phyloP scores from a whole-genome alignment of 345 rosid species.

The Hypericum androsaemum region DNA sequence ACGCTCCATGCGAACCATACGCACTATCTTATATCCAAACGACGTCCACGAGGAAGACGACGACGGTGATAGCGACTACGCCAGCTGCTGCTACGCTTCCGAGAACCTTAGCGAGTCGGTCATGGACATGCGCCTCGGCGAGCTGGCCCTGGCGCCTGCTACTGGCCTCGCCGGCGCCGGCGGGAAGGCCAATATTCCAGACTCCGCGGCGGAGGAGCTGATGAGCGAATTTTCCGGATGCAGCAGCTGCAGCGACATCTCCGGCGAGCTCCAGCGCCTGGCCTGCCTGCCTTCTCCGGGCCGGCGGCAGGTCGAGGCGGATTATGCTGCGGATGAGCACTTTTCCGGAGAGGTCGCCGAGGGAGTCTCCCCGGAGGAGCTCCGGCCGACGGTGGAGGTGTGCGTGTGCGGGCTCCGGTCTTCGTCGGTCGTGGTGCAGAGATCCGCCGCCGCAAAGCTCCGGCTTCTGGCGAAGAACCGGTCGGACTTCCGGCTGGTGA shows the following conservation, averaged over 20 bases:
- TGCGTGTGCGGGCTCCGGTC: slow-evolving; percentile 78
- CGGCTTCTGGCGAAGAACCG: slow-evolving; percentile 83
- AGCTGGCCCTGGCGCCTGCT: slow-evolving; percentile 38
- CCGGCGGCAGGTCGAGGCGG: slow-evolving; percentile 18
- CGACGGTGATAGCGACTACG: slow-evolving; percentile 8
- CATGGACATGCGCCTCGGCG: slow-evolving; percentile 81
- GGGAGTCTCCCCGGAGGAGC: slow-evolving; percentile 93
- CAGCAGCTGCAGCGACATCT: slow-evolving; percentile 83
- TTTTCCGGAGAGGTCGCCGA: slow-evolving; percentile 92
- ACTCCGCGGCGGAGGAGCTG: slow-evolving; percentile 31
- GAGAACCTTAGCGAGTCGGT: slow-evolving; percentile 77
- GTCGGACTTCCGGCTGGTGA: slow-evolving; percentile 65
- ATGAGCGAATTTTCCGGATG: slow-evolving; percentile 77
- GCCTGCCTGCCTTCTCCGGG: slow-evolving; percentile 51
- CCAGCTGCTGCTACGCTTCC: slow-evolving; percentile 20
- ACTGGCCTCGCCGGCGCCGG: slow-evolving; percentile 12
- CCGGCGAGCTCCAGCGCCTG: slow-evolving; percentile 88
- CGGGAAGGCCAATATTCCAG: slow-evolving; percentile 19
- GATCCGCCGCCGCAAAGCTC: slow-evolving; percentile 92
- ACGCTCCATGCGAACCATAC: slow-evolving; percentile 86
- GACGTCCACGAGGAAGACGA: slow-evolving; percentile 26
- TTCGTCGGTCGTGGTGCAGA: slow-evolving; percentile 53
- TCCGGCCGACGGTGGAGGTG: slow-evolving; percentile 86
- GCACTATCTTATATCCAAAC: slow-evolving; percentile 49
- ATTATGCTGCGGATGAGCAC: slow-evolving; percentile 56